Conservation (phyloP, 352 stramenopile species). For the Pythium biforme region DNA sequence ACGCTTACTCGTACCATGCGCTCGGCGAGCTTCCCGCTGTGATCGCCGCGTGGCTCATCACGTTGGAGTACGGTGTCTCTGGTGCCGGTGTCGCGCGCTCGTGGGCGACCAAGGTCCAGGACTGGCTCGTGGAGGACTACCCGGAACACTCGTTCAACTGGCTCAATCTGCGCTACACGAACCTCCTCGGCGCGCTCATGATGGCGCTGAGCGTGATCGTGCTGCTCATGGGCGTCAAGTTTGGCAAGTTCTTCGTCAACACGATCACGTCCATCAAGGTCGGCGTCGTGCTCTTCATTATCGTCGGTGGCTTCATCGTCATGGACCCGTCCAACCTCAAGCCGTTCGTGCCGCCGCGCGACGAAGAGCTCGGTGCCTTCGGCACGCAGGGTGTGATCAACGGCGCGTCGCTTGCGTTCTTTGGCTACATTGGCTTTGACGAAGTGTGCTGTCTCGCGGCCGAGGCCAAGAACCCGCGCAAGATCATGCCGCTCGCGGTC, state of each 20-base stretch:
- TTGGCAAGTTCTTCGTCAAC: conserved; percentile 90
- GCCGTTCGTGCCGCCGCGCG: conserved; percentile 70
- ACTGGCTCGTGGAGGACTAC: conserved; percentile 54
- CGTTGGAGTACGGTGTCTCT: conserved; percentile 92
- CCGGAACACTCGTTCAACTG: conserved; percentile 41
- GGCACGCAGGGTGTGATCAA: conserved; percentile 67
- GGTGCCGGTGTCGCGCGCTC: conserved; percentile 89
- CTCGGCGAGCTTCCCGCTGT: conserved; percentile 93
- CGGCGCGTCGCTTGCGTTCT: conserved; percentile 88
- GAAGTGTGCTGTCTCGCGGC: conserved; percentile 91
- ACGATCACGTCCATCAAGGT: conserved; percentile 83
- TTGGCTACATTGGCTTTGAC: conserved; percentile 95
- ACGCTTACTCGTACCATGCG: conserved; percentile 92
- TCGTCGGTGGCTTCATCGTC: conserved; percentile 78
- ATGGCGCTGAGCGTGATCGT: conserved; percentile 71
- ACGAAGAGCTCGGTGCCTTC: conserved; percentile 28
- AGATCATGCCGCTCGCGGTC: conserved; percentile 79
- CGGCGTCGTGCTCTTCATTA: conserved; percentile 91
- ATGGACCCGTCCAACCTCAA: conserved; percentile 82
- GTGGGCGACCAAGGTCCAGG: conserved; percentile 90
- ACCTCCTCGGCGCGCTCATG: conserved; percentile 61
- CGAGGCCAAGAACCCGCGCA: conserved; percentile 73
- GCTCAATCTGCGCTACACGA: conserved; percentile 62
- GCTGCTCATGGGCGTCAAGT: conserved; percentile 79
- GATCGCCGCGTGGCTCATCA: conserved; percentile 83